Conservation (phyloP, 1,284 basidiomycete species). For the Puccinia novopanici region DNA sequence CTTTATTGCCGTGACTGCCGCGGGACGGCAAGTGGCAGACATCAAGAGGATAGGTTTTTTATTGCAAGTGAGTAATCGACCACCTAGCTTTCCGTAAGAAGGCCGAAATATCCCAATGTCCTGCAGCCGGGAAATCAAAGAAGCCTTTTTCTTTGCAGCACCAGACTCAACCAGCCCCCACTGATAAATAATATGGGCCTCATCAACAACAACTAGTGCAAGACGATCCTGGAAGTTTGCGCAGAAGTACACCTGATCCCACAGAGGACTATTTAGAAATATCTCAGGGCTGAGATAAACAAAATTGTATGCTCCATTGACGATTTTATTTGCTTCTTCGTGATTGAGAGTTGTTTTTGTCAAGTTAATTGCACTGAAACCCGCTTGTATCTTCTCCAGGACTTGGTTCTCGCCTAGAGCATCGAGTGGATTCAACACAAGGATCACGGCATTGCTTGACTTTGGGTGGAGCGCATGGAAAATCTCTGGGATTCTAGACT, state of each 20-base stretch:
- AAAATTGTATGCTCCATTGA: background rate
- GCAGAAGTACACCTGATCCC: background rate
- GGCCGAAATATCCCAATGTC: background rate
- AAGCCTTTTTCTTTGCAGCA: background rate
- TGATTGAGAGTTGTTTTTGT: background rate
- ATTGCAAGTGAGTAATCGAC: too few relatives aligned
- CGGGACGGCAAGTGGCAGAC: constrained; percentile 1
- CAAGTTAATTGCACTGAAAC: constrained; percentile 4
- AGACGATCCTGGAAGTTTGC: constrained; percentile 2
- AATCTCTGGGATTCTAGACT: background rate
- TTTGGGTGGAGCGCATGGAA: background rate
- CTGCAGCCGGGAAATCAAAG: background rate
- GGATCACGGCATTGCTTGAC: background rate
- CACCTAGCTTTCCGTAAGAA: too few relatives aligned
- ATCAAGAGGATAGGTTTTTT: too few relatives aligned
- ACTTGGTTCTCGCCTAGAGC: background rate
- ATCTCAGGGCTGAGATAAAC: constrained; percentile 11
- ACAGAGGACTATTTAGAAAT: background rate
- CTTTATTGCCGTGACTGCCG: background rate
- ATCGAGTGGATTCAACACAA: constrained; percentile 6
- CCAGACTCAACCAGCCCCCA: too few relatives aligned
- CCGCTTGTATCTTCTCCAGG: background rate
- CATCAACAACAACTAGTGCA: too few relatives aligned
- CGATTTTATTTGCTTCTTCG: background rate
- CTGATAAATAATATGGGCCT: too few relatives aligned